Conservation (phyloP, 495 filamentous ascomycete genomes). For the Xylaria bambusicola region DNA sequence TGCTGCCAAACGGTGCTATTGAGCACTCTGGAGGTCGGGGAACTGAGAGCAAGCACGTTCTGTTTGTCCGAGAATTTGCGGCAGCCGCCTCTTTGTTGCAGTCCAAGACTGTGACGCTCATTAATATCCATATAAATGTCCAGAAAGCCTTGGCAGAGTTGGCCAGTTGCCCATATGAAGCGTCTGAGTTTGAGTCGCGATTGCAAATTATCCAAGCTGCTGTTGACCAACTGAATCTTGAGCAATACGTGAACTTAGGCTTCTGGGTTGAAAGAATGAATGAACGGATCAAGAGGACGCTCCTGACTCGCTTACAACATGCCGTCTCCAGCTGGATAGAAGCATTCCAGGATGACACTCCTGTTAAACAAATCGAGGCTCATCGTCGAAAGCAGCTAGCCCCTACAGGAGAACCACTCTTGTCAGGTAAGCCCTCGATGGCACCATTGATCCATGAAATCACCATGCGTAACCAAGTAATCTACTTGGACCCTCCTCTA, state of each 20-base stretch:
- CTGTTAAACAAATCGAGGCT: conserved; percentile 45
- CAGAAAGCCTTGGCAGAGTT: conserved; percentile 80
- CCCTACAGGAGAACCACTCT: conserved; percentile 36
- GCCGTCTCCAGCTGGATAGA: conserved; percentile 84
- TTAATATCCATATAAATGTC: conserved; percentile 77
- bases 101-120: conserved; percentile 74
- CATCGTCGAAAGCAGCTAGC: conserved; percentile 44
- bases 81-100: conserved; percentile 81
- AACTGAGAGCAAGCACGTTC: conserved; percentile 87
- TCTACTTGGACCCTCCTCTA: conserved; percentile 90
- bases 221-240: conserved; percentile 92
- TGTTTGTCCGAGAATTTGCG: conserved; percentile 93
- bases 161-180: conserved; percentile 80
- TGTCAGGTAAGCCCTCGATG: conserved; percentile 56
- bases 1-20: conserved; percentile 59
- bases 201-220: conserved; percentile 82
- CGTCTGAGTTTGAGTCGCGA: conserved; percentile 71
- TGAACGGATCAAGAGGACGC: conserved; percentile 71
- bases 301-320: conserved; percentile 74
- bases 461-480: conserved; percentile 93
- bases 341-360: conserved; percentile 68
- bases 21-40: conserved; percentile 59
- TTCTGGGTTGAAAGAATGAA: conserved; percentile 90
- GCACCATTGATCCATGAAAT: conserved; percentile 83
- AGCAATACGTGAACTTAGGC: conserved; percentile 88